These are phyloP conservation scores for Helianthus tuberosus DNA, from an alignment of 129 eudicot genomes.

Conservation along the genomic window DNA sequence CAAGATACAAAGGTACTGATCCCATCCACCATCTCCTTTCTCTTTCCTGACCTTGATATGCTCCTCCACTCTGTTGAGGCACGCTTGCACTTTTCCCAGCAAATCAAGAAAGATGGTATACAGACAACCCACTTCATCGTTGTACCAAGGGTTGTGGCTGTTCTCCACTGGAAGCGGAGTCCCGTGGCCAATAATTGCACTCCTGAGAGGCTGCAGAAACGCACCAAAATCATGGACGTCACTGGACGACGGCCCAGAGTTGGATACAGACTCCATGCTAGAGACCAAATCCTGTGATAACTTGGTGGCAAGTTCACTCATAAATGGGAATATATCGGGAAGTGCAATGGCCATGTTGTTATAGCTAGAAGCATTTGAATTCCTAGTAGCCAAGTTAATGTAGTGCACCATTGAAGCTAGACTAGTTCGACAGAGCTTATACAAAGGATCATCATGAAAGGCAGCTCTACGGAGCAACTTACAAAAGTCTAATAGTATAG, in stretches of 20 bases:
- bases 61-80: conserved; percentile 51
- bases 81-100: conserved; percentile 44
- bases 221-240: conserved; percentile 60
- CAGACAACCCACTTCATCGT: conserved; percentile 34
- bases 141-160: conserved; percentile 20
- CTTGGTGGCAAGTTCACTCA: conserved; percentile 49
- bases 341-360: conserved; percentile 27
- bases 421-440: conserved; percentile 49
- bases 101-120: conserved; percentile 31
- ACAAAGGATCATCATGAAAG: conserved; percentile 45
- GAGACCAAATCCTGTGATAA: conserved; percentile 38
- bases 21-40: conserved; percentile 48
- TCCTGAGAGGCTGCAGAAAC: conserved; percentile 46
- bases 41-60: conserved; percentile 21
- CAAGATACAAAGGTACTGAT: conserved; percentile 60
- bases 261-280: conserved; percentile 27
- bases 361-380: background rate
- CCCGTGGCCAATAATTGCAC: conserved; percentile 8
- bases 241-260: conserved; percentile 23
- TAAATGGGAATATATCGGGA: conserved; percentile 48
- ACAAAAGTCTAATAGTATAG: conserved; percentile 69
- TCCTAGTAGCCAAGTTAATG: conserved; percentile 17
- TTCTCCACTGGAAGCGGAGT: conserved; percentile 6
- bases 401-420: conserved; percentile 51
- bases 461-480: conserved; percentile 44